These are phyloP conservation scores for Closterium sp. DNA, from an alignment of 139 green algal species.

Conservation along the genomic window DNA sequence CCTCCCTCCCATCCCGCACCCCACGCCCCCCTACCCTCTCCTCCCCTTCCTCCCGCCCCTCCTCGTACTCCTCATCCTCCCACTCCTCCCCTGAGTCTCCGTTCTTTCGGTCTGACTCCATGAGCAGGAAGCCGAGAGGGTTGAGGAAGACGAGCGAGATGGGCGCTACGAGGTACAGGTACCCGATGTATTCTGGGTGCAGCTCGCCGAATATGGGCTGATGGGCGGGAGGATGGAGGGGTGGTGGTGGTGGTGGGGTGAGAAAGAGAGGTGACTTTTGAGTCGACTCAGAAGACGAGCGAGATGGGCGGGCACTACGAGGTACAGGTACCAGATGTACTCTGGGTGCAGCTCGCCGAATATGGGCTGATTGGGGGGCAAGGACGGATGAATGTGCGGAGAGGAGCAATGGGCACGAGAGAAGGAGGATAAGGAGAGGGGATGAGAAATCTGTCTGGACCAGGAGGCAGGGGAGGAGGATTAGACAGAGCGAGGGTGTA, in stretches of 20 bases:
- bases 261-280: not conserved
- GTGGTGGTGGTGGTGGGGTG: too few relatives aligned
- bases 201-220: slow-evolving; percentile 15
- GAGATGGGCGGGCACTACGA: slow-evolving; percentile 26
- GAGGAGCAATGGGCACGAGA: too few relatives aligned
- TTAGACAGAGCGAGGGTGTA: not conserved
- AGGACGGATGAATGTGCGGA: too few relatives aligned
- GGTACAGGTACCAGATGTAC: slow-evolving; percentile 29
- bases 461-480: not conserved
- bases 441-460: too few relatives aligned
- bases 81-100: not conserved
- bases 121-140: slow-evolving; percentile 16
- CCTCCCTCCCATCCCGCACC: not conserved
- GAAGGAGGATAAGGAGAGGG: too few relatives aligned
- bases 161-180: slow-evolving; percentile 31
- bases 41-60: not conserved
- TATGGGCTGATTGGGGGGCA: not conserved
- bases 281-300: not conserved
- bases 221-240: not conserved
- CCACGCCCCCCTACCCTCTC: not conserved
- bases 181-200: slow-evolving; percentile 30
- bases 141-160: slow-evolving; percentile 33
- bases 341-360: slow-evolving; percentile 8
- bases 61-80: not conserved
- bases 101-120: slow-evolving; percentile 6